Evolutionary conservation across 805 yeast species (phyloP).

Genomic region (Saccharomycopsis schoenii): DNA sequence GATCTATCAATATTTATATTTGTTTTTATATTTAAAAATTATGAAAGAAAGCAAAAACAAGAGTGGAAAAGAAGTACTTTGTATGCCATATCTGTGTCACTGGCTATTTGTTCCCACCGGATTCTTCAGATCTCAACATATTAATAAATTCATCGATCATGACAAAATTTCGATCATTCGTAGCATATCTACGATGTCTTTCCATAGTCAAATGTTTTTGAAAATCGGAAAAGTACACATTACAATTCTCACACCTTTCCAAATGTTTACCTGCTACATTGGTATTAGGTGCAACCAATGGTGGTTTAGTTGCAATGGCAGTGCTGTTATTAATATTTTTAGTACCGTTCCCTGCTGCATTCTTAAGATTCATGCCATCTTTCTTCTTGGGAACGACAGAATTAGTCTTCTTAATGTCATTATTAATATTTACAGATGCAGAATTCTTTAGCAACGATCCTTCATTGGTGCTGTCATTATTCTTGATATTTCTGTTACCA

Average conservation of each 20-base stretch:
- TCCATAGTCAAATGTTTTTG: constrained; percentile 62
- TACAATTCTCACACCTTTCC: constrained; percentile 74
- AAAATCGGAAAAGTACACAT: constrained; percentile 71
- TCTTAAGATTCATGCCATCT: neutral
- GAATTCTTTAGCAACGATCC: neutral
- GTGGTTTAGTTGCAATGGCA: neutral
- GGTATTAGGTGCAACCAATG: neutral
- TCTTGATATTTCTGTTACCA: neutral
- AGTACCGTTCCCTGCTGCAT: neutral
- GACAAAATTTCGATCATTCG: constrained; percentile 55
- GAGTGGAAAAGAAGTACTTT: no score
- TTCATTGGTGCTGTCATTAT: neutral
- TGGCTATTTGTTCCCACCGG: neutral
- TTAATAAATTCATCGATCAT: constrained; percentile 68
- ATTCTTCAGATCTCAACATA: neutral
- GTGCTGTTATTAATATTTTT: neutral
- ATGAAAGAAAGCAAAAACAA: neutral
- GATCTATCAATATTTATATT: neutral
- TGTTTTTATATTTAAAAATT: neutral
- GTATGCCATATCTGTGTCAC: neutral
- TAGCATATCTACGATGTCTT: constrained; percentile 72
- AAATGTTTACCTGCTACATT: constrained; percentile 3
- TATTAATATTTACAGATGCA: neutral
- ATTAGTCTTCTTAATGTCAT: neutral
- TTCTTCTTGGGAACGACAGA: neutral